Percentiles rank a stretch among this genome's conserved stretches.
Conservation (phyloP, 768 basidiomycete genomes). For the Calocybe indica region DNA sequence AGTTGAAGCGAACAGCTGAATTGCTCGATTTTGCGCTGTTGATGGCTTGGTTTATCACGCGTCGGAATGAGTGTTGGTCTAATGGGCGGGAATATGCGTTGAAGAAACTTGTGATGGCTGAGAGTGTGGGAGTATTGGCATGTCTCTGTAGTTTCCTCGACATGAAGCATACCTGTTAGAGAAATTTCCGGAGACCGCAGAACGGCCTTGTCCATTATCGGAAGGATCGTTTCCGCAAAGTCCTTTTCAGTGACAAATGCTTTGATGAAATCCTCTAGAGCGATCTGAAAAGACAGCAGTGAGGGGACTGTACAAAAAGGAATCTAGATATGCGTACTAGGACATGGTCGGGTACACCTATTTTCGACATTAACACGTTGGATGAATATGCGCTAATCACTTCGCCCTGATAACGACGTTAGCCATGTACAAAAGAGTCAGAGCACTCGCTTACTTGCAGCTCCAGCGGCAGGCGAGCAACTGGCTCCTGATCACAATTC, state of each 20-base stretch:
- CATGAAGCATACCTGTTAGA: constrained; percentile 44
- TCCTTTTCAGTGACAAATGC: constrained; percentile 45
- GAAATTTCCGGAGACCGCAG: constrained; percentile 78
- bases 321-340: constrained; percentile 34
- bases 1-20: constrained; percentile 45
- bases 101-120: constrained; percentile 59
- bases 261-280: constrained; percentile 57
- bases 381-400: constrained; percentile 56
- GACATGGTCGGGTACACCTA: constrained; percentile 50
- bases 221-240: constrained; percentile 50
- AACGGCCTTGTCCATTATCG: constrained; percentile 74
- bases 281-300: constrained; percentile 27
- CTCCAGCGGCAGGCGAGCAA: constrained; percentile 34
- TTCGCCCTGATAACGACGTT: constrained; percentile 32
- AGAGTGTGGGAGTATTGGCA: neutral
- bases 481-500: constrained; percentile 36
- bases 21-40: constrained; percentile 76
- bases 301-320: constrained; percentile 1
- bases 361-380: constrained; percentile 64
- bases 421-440: neutral
- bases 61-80: constrained; percentile 39
- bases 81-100: constrained; percentile 46
- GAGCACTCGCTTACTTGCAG: constrained; percentile 19
- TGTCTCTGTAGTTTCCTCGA: too few species aligned
- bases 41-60: constrained; percentile 51